Evolutionary conservation across 148 eudicot genomes (phyloP).

Genomic region (Salicornia ramosissima): DNA sequence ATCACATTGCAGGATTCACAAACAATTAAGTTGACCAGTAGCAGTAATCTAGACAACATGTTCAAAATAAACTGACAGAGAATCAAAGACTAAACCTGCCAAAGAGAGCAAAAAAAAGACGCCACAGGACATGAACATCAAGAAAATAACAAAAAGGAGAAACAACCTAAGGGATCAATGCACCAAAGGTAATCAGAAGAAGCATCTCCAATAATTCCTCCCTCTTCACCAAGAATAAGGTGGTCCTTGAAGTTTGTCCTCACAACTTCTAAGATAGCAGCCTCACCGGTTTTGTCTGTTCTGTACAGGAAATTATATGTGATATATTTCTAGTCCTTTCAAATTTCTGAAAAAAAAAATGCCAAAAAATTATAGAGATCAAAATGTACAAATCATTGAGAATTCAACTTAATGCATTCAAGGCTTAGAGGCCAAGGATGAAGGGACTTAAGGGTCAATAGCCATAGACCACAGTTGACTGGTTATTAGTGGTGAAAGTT

Average conservation of each 20-base stretch:
- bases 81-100: conserved; percentile 8
- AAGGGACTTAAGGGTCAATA: not conserved
- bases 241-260: conserved; percentile 68
- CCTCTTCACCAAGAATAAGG: conserved; percentile 99
- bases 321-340: conserved; percentile 8
- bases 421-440: not conserved
- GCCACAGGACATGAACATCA: not conserved
- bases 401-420: not conserved
- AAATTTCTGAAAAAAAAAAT: conserved; percentile 10
- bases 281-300: conserved; percentile 94
- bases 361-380: not conserved
- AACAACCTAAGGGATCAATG: conserved; percentile 92
- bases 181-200: conserved; percentile 99
- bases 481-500: not conserved
- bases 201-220: conserved; percentile 89
- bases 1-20: not conserved
- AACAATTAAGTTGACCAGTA: not conserved
- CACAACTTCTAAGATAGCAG: conserved; percentile 79
- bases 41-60: not conserved
- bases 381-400: not conserved
- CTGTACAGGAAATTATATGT: conserved; percentile 47
- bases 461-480: conserved; percentile 1
- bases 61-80: not conserved
- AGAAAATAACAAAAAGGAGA: conserved; percentile 15
- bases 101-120: not conserved